phyloP scores from a whole-genome alignment of 345 rosid genomes.

The Corchorus capsularis region DNA sequence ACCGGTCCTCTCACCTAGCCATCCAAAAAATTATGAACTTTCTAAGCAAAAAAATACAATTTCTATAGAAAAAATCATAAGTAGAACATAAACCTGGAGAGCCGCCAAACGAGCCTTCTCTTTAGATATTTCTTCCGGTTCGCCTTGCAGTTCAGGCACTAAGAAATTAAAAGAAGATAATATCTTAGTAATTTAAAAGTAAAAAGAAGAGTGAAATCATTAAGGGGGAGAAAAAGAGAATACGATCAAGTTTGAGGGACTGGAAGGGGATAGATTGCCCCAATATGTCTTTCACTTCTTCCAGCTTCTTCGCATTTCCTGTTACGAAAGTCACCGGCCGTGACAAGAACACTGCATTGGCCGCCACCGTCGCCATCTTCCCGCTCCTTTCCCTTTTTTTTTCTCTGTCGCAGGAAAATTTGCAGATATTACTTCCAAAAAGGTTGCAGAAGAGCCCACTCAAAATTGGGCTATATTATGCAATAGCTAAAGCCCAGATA shows the following conservation, averaged over 20 bases:
- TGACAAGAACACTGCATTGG: slow-evolving; percentile 36
- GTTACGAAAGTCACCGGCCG: slow-evolving; percentile 95
- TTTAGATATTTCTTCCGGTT: slow-evolving; percentile 84
- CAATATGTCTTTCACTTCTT: slow-evolving; percentile 86
- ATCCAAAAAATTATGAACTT: slow-evolving; percentile 9
- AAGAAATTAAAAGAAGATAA: neutral
- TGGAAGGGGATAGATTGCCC: slow-evolving; percentile 81
- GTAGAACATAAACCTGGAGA: slow-evolving; percentile 41
- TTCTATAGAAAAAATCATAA: neutral
- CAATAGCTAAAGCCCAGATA: no score
- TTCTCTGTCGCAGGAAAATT: neutral
- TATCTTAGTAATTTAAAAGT: neutral
- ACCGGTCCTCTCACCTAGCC: slow-evolving; percentile 88
- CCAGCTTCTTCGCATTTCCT: slow-evolving; percentile 93
- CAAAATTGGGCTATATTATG: no score
- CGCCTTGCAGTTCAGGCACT: slow-evolving; percentile 97
- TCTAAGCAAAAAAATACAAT: neutral
- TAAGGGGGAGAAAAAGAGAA: slow-evolving; percentile 11
- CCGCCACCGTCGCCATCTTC: slow-evolving; percentile 47
- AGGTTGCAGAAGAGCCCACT: no score
- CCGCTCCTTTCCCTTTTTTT: neutral
- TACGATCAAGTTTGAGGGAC: slow-evolving; percentile 86
- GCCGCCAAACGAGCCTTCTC: slow-evolving; percentile 97
- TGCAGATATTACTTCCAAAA: no score
- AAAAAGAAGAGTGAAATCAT: neutral